phyloP scores from a whole-genome alignment of 2,329 filamentous ascomycete species.

The Chaetomium strumarium region DNA sequence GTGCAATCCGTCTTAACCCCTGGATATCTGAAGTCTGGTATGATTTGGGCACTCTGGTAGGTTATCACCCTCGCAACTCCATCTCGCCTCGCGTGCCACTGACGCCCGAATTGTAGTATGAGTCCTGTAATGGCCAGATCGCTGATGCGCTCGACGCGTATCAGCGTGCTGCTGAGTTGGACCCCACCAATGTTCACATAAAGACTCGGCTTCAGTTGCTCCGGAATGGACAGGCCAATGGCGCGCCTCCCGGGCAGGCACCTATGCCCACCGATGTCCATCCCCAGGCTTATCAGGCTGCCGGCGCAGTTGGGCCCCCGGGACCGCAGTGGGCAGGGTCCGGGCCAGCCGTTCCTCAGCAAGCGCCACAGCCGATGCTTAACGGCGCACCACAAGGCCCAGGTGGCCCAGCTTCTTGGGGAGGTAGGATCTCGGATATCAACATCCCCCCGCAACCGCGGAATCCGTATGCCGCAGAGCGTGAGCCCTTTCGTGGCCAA shows the following conservation, averaged over 20 bases:
- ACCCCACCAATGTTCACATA: conserved; percentile 90
- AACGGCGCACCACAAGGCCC: conserved; percentile 52
- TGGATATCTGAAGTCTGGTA: conserved; percentile 99
- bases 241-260: conserved; percentile 65
- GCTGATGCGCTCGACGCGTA: conserved; percentile 94
- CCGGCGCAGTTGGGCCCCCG: conserved; percentile 74
- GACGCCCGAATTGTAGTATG: conserved; percentile 57
- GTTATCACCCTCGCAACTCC: conserved; percentile 33
- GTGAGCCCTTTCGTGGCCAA: conserved; percentile 63
- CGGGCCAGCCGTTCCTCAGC: conserved; percentile 46
- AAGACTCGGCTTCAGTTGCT: conserved; percentile 89
- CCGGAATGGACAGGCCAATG: conserved; percentile 70
- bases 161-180: conserved; percentile 86
- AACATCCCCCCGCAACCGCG: conserved; percentile 68
- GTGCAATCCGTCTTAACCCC: conserved; percentile 91
- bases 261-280: conserved; percentile 96
- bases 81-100: conserved; percentile 10
- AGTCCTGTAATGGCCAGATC: conserved; percentile 98
- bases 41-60: conserved; percentile 88
- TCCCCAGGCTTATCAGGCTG: conserved; percentile 84
- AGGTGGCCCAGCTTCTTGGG: conserved; percentile 47
- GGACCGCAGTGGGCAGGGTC: conserved; percentile 87
- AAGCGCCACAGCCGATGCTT: conserved; percentile 24
- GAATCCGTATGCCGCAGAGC: conserved; percentile 71
- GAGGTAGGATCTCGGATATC: conserved; percentile 67